phyloP scores from a whole-genome alignment of 805 yeast species.

The Suhomyces faveliae region DNA sequence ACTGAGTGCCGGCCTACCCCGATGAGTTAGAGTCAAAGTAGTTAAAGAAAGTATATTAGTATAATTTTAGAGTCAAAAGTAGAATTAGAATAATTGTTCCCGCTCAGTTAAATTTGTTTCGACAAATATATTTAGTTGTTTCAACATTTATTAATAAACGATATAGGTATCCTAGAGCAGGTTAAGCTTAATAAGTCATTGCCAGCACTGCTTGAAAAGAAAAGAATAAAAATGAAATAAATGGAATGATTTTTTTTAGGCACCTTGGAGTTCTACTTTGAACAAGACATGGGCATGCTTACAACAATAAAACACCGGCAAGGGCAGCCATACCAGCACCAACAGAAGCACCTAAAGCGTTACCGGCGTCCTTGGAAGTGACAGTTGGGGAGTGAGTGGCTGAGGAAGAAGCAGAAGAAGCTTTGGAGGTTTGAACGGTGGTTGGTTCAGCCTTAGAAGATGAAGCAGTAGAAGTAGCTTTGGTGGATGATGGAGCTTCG shows the following conservation, averaged over 20 bases:
- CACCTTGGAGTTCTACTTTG: neutral
- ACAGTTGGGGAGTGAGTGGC: conserved; percentile 5
- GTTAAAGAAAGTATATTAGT: too few species aligned
- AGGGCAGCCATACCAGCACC: conserved; percentile 27
- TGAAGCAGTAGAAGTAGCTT: conserved; percentile 3
- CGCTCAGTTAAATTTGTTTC: too few species aligned
- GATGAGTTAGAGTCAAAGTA: too few species aligned
- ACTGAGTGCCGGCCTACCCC: too few species aligned
- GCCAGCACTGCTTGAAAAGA: neutral
- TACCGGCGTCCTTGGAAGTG: conserved; percentile 16
- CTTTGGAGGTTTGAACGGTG: neutral
- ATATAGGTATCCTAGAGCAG: conserved; percentile 1
- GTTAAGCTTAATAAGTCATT: neutral
- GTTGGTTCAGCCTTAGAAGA: conserved; percentile 9
- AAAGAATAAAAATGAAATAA: neutral
- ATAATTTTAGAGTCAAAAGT: too few species aligned
- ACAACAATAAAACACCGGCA: conserved; percentile 23
- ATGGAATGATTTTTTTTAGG: neutral
- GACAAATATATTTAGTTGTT: neutral
- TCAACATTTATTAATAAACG: neutral
- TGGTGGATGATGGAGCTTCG: conserved; percentile 7
- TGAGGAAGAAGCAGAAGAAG: conserved; percentile 6
- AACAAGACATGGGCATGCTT: conserved; percentile 2
- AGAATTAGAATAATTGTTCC: too few species aligned
- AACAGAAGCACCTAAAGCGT: conserved; percentile 18